Conservation (phyloP, 495 filamentous ascomycete species). For the Tuber calosporum region DNA sequence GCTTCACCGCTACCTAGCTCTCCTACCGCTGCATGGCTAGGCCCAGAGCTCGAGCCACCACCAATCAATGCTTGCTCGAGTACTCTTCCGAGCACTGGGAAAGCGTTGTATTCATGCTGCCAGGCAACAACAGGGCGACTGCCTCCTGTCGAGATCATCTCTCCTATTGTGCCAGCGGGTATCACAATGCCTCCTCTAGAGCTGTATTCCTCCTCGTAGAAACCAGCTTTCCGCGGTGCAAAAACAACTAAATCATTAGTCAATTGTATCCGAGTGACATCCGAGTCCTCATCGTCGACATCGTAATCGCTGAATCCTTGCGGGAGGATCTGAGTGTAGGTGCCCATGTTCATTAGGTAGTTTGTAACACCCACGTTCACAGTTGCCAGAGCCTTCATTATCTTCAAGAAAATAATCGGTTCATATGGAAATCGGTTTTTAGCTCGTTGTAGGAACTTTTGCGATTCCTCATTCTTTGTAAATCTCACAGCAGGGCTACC, state of each 20-base stretch:
- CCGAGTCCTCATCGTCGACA: conserved; percentile 74
- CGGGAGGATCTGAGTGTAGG: conserved; percentile 66
- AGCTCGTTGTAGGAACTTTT: conserved; percentile 45
- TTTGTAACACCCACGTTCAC: conserved; percentile 42
- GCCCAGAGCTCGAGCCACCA: conserved; percentile 25
- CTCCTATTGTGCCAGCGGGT: conserved; percentile 59
- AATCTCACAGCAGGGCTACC: conserved; percentile 32
- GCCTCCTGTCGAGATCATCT: conserved; percentile 51
- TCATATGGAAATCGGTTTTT: conserved; percentile 79
- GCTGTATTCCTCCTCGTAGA: conserved; percentile 35
- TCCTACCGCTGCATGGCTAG: conserved; percentile 19
- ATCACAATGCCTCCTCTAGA: conserved; percentile 48
- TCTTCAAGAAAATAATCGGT: conserved; percentile 65
- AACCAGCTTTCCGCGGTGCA: conserved; percentile 35
- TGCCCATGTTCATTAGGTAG: conserved; percentile 57
- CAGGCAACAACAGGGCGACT: conserved; percentile 54
- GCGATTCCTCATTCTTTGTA: conserved; percentile 19
- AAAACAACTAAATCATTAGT: conserved; percentile 52
- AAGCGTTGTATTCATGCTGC: conserved; percentile 65
- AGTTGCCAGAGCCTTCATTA: conserved; percentile 55
- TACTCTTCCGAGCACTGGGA: conserved; percentile 69
- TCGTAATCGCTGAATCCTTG: conserved; percentile 60
- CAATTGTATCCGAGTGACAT: conserved; percentile 59
- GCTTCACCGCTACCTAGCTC: conserved; percentile 47
- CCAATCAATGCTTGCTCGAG: conserved; percentile 52